Evolutionary conservation across 768 basidiomycete genomes (phyloP).

Genomic region (Serendipita sp.): DNA sequence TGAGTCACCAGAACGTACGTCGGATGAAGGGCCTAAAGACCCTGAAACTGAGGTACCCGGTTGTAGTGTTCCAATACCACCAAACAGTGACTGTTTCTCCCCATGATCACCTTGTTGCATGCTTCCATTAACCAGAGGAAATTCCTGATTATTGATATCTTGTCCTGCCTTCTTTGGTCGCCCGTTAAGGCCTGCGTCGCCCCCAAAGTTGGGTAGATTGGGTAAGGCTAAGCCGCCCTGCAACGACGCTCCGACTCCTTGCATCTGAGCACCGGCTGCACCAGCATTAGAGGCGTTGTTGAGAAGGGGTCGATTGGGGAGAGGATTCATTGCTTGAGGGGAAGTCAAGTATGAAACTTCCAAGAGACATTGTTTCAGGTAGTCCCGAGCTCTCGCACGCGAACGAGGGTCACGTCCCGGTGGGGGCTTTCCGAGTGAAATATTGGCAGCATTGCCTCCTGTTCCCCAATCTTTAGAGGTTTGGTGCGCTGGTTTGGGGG

Average conservation of each 20-base stretch:
- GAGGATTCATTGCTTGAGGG: constrained; percentile 90
- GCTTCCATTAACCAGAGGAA: constrained; percentile 5
- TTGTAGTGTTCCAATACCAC: neutral
- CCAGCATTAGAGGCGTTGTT: constrained; percentile 29
- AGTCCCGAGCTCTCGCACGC: constrained; percentile 85
- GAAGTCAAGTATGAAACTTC: constrained; percentile 97
- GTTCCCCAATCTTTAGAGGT: constrained; percentile 15
- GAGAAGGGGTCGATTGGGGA: constrained; percentile 71
- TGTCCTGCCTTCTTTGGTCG: constrained; percentile 70
- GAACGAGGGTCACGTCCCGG: constrained; percentile 87
- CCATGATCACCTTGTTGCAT: neutral
- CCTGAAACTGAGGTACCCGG: neutral
- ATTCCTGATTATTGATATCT: constrained; percentile 31
- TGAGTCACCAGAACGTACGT: constrained; percentile 7
- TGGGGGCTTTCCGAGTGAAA: constrained; percentile 43
- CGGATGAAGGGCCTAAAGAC: neutral
- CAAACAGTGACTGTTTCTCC: constrained; percentile 17
- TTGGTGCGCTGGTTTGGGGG: constrained; percentile 33
- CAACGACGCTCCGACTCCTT: constrained; percentile 6
- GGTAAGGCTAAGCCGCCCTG: constrained; percentile 29
- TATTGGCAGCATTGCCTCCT: constrained; percentile 29
- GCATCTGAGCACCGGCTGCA: constrained; percentile 4
- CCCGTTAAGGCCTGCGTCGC: constrained; percentile 50
- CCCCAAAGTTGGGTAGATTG: constrained; percentile 59
- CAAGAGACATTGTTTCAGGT: constrained; percentile 96